phyloP scores from a whole-genome alignment of 805 yeast species.

The Wickerhamiella australiensis region DNA sequence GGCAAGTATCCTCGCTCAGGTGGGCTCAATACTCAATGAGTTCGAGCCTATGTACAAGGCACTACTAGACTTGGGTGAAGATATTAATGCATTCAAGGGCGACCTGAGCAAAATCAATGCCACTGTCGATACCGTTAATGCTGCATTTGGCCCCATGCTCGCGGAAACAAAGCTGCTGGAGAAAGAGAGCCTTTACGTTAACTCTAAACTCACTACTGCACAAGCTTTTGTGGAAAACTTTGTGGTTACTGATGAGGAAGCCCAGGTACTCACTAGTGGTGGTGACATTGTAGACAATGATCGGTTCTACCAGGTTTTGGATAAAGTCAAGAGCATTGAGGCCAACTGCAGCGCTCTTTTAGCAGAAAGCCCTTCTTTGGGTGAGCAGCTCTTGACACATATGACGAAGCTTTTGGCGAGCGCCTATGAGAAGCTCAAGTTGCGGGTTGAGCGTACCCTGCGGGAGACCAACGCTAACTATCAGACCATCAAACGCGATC shows the following conservation, averaged over 20 bases:
- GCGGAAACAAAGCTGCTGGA: constrained; percentile 23
- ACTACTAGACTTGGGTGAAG: constrained; percentile 20
- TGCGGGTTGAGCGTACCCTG: constrained; percentile 29
- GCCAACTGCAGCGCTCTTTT: constrained; percentile 58
- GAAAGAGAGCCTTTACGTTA: constrained; percentile 18
- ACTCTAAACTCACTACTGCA: constrained; percentile 23
- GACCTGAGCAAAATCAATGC: constrained; percentile 20
- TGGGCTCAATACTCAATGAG: constrained; percentile 26
- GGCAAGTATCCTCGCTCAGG: constrained; percentile 11
- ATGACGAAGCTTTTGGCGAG: constrained; percentile 36
- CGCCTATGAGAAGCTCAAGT: constrained; percentile 44
- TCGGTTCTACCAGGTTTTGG: constrained; percentile 48
- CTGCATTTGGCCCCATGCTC: constrained; percentile 23
- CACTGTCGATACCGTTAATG: constrained; percentile 18
- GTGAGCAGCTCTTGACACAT: not conserved
- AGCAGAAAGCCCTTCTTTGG: constrained; percentile 29
- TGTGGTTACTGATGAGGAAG: constrained; percentile 61
- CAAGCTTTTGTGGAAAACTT: constrained; percentile 40
- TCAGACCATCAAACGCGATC: constrained; percentile 14
- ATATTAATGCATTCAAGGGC: constrained; percentile 17
- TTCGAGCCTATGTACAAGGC: constrained; percentile 26
- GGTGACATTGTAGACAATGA: constrained; percentile 31
- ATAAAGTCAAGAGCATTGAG: constrained; percentile 52
- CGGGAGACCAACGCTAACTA: not conserved
- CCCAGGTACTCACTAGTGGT: constrained; percentile 37